phyloP scores from a whole-genome alignment of 345 rosid species.

The Syzygium jambos region DNA sequence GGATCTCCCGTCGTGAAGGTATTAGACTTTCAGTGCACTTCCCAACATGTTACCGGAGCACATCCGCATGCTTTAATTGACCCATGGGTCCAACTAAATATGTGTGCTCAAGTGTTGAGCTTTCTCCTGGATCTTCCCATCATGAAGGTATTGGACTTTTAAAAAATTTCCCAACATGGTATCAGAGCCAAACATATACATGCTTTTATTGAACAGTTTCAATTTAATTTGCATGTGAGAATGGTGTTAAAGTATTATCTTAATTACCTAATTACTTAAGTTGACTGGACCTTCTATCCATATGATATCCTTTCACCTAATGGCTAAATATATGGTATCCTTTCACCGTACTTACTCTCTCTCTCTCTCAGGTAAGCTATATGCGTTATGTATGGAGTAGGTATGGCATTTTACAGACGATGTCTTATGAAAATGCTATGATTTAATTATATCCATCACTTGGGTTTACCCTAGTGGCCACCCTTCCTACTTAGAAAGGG shows the following conservation, averaged over 20 bases:
- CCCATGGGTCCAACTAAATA: not conserved
- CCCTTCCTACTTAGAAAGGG: no score
- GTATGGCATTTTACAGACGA: not conserved
- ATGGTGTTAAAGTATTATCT: not conserved
- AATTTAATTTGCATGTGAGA: not conserved
- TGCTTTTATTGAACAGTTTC: not conserved
- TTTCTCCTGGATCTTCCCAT: not conserved
- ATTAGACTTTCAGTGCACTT: not conserved
- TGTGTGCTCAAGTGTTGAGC: no score
- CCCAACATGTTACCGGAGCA: not conserved
- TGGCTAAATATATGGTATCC: not conserved
- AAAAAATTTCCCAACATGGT: not conserved
- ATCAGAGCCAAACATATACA: not conserved
- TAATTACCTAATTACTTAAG: not conserved
- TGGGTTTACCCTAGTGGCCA: no score
- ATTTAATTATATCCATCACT: not conserved
- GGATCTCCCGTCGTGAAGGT: not conserved
- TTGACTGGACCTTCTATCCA: not conserved
- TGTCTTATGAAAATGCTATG: not conserved
- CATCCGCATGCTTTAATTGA: not conserved
- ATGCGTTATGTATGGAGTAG: not conserved
- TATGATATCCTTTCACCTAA: not conserved
- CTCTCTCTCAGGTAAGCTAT: not conserved
- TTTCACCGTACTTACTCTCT: not conserved
- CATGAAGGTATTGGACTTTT: not conserved